Conservation (phyloP, 139 green algal genomes). For the Diplosphaera chodatii region DNA sequence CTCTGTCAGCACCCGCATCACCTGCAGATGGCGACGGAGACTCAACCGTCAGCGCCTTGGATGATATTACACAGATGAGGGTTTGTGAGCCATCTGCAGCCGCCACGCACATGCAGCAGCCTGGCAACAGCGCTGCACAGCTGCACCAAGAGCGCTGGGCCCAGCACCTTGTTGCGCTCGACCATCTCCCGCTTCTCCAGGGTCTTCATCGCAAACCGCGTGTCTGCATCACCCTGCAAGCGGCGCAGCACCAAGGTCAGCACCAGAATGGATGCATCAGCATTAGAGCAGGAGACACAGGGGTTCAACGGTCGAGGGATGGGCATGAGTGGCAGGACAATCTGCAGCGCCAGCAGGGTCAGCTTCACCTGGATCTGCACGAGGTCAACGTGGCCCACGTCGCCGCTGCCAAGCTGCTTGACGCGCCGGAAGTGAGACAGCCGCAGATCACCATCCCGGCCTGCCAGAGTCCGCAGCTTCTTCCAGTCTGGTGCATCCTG, state of each 20-base stretch:
- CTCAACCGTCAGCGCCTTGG: too few species aligned
- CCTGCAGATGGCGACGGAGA: too few species aligned
- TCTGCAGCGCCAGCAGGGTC: too few species aligned
- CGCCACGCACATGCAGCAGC: too few species aligned
- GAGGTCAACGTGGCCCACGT: constrained; percentile 90
- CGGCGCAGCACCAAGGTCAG: too few species aligned
- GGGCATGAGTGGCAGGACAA: neutral
- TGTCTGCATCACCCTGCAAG: neutral
- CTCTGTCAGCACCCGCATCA: constrained; percentile 88
- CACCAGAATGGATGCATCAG: too few species aligned
- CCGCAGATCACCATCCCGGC: constrained; percentile 61
- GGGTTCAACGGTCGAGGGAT: too few species aligned
- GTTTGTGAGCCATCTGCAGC: too few species aligned
- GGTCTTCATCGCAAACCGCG: constrained; percentile 84
- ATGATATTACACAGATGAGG: too few species aligned
- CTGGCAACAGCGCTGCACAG: too few species aligned
- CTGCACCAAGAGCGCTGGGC: too few species aligned
- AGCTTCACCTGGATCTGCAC: constrained; percentile 68
- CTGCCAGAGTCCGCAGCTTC: constrained; percentile 47
- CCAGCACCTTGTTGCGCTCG: constrained; percentile 94
- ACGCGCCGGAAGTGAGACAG: constrained; percentile 81
- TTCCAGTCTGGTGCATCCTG: neutral
- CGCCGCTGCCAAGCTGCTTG: constrained; percentile 83
- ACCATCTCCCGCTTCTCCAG: constrained; percentile 97
- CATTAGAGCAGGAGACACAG: too few species aligned